Conservation (phyloP, 768 basidiomycete species). For the Auricularia sp. region DNA sequence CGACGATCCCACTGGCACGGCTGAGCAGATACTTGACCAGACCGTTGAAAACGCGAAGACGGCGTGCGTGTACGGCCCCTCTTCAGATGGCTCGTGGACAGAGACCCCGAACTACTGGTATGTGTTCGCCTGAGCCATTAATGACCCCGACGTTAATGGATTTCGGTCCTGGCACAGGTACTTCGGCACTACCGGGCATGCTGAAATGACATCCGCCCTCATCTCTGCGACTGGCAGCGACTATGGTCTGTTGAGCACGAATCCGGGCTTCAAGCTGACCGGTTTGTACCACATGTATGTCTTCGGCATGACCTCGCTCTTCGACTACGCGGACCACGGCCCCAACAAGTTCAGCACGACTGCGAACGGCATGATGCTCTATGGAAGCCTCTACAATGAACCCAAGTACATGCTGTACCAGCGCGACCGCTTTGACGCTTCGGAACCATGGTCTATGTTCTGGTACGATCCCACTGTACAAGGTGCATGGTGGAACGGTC, state of each 20-base stretch:
- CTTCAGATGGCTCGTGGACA: slow-evolving; percentile 77
- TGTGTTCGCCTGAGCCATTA: background rate
- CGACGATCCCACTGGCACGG: slow-evolving; percentile 68
- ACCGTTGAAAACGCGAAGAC: slow-evolving; percentile 64
- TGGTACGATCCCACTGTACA: slow-evolving; percentile 82
- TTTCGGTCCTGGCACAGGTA: background rate
- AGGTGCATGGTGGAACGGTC: slow-evolving; percentile 88
- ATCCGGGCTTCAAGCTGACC: slow-evolving; percentile 62
- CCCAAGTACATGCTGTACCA: slow-evolving; percentile 81
- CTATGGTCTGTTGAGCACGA: slow-evolving; percentile 58
- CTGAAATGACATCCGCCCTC: slow-evolving; percentile 79
- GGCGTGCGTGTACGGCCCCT: slow-evolving; percentile 60
- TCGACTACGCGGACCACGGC: slow-evolving; percentile 77
- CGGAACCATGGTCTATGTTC: slow-evolving; percentile 67
- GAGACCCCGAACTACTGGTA: slow-evolving; percentile 96
- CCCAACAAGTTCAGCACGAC: slow-evolving; percentile 94
- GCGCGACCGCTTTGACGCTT: slow-evolving; percentile 73
- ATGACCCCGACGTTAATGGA: too few species aligned
- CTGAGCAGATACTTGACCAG: slow-evolving; percentile 51
- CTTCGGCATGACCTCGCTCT: slow-evolving; percentile 73
- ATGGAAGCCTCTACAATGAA: slow-evolving; percentile 53
- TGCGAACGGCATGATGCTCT: slow-evolving; percentile 80
- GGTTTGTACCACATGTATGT: slow-evolving; percentile 86
- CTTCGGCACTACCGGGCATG: slow-evolving; percentile 84
- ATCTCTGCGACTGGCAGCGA: slow-evolving; percentile 77